Evolutionary conservation across 805 yeast species (phyloP).

Genomic region (Saccharomyces eubayanus): DNA sequence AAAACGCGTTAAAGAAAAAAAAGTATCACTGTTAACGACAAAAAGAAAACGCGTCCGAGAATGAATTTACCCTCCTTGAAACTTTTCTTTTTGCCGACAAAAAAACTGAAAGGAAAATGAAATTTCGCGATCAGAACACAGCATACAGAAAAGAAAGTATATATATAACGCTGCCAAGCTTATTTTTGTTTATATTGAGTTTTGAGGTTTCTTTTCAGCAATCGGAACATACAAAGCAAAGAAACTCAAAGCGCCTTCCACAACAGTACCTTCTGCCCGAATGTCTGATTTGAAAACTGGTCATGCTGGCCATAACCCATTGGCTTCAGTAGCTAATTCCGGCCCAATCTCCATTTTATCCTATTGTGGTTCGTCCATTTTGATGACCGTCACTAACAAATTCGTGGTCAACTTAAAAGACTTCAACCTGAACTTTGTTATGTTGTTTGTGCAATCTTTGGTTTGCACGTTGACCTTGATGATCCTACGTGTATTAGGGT

Average conservation of each 20-base stretch:
- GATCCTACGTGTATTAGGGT: constrained; percentile 55
- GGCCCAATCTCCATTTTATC: constrained; percentile 55
- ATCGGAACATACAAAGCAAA: background rate
- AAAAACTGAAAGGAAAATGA: background rate
- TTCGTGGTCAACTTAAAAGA: constrained; percentile 64
- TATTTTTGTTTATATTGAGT: background rate
- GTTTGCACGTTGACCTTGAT: constrained; percentile 72
- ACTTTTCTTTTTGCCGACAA: background rate
- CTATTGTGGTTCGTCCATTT: constrained; percentile 82
- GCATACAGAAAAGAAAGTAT: background rate
- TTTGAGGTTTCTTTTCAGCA: background rate
- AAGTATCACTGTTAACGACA: background rate
- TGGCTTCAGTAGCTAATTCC: constrained; percentile 28
- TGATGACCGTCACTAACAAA: constrained; percentile 93
- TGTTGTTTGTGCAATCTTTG: constrained; percentile 75
- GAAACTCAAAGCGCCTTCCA: background rate
- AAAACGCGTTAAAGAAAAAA: background rate
- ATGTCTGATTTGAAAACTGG: constrained; percentile 29
- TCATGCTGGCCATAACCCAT: constrained; percentile 4
- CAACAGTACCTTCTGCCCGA: background rate
- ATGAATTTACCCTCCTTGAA: background rate
- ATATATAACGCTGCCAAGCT: background rate
- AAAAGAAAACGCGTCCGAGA: background rate
- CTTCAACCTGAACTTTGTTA: constrained; percentile 71
- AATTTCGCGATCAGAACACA: background rate